Percentiles rank a stretch among this genome's conserved stretches.
phyloP scores from a whole-genome alignment of 2,329 filamentous ascomycete genomes.

The Microascus cirrosus region DNA sequence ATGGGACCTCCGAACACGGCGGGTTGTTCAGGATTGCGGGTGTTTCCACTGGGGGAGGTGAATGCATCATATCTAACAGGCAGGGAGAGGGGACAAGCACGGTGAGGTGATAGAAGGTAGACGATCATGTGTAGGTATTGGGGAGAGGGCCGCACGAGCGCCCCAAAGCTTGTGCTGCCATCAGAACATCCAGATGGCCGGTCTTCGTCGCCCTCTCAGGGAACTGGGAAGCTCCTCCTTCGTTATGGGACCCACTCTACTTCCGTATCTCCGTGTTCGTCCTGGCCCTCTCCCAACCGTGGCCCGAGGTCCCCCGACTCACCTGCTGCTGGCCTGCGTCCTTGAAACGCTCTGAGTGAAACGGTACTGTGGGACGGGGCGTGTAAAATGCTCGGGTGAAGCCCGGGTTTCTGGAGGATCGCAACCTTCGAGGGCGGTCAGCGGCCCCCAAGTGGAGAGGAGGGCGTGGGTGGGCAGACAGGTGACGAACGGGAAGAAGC shows the following conservation, averaged over 20 bases:
- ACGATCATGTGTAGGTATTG: too few relatives aligned
- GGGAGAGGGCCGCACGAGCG: too few relatives aligned
- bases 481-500: neutral
- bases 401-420: neutral
- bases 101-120: too few relatives aligned
- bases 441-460: neutral
- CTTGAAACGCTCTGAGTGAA: neutral
- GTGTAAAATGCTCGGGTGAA: neutral
- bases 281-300: neutral
- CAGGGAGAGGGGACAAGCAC: too few relatives aligned
- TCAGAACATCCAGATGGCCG: too few relatives aligned
- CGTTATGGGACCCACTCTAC: neutral
- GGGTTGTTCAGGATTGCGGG: too few relatives aligned
- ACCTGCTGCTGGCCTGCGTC: neutral
- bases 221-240: neutral
- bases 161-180: too few relatives aligned
- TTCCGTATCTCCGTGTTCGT: neutral
- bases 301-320: neutral
- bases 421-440: neutral
- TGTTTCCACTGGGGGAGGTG: too few relatives aligned
- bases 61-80: too few relatives aligned
- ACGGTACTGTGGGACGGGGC: neutral
- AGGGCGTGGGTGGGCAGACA: neutral
- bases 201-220: too few relatives aligned
- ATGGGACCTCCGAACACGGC: neutral